A percentile compares a stretch with the other conserved stretches of the same genome.
Conservation (phyloP, 1,284 basidiomycete species). For the Bondarzewia mesenterica region DNA sequence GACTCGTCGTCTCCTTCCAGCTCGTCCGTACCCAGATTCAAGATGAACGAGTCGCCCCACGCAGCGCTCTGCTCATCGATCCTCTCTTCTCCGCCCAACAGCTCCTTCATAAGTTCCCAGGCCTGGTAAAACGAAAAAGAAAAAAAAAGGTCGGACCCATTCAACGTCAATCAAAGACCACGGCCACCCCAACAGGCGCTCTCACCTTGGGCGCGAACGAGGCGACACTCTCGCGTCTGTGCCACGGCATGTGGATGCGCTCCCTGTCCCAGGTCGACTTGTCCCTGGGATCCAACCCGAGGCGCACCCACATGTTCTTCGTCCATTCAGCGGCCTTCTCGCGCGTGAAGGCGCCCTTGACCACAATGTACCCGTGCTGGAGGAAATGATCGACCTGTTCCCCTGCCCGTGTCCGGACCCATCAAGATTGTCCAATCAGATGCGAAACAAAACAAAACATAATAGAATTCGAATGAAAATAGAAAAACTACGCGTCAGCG, state of each 20-base stretch:
- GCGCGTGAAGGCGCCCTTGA: slow-evolving; percentile 44
- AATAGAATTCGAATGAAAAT: not conserved
- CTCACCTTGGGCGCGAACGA: slow-evolving; percentile 45
- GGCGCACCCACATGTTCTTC: slow-evolving; percentile 40
- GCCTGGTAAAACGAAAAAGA: slow-evolving; percentile 24
- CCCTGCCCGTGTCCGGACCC: slow-evolving; percentile 13
- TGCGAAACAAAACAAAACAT: no score
- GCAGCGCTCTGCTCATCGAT: slow-evolving; percentile 37
- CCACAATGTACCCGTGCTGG: slow-evolving; percentile 44
- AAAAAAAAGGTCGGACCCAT: not conserved
- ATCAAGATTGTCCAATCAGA: not conserved
- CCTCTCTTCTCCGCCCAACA: slow-evolving; percentile 49
- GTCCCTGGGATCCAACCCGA: slow-evolving; percentile 44
- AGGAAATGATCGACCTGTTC: slow-evolving; percentile 48
- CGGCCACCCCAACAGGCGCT: not conserved
- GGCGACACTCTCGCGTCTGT: slow-evolving; percentile 34
- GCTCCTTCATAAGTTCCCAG: slow-evolving; percentile 50
- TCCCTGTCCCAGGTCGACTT: slow-evolving; percentile 47
- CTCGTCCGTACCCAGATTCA: slow-evolving; percentile 44
- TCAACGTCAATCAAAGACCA: not conserved
- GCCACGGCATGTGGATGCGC: slow-evolving; percentile 49
- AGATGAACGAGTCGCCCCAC: slow-evolving; percentile 55
- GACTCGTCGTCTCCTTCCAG: slow-evolving; percentile 24
- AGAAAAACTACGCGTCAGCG: no score
- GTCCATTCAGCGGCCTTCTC: slow-evolving; percentile 43